Percentiles rank a stretch among this genome's conserved stretches.
phyloP scores from a whole-genome alignment of 2,329 filamentous ascomycete genomes.

The Arthrobotrys sinensis region DNA sequence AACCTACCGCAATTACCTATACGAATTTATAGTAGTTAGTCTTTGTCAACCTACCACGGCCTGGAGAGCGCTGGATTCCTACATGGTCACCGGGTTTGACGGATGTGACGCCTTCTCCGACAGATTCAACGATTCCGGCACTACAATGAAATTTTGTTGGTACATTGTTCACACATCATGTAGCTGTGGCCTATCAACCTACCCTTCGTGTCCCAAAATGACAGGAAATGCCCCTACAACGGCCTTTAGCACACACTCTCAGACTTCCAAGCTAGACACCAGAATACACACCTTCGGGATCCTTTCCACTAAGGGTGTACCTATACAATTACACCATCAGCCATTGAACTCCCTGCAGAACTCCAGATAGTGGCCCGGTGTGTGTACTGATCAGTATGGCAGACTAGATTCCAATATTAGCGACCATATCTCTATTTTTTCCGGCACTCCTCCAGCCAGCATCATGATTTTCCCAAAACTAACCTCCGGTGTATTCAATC shows the following conservation, averaged over 20 bases:
- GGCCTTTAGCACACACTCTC: background rate
- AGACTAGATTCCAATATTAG: slow-evolving; percentile 72
- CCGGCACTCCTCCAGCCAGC: background rate
- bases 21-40: background rate
- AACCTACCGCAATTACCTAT: slow-evolving; percentile 56
- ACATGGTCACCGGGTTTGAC: slow-evolving; percentile 93
- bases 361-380: background rate
- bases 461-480: too few species aligned
- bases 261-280: background rate
- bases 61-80: slow-evolving; percentile 67
- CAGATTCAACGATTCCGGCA: slow-evolving; percentile 90
- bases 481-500: slow-evolving; percentile 88
- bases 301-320: slow-evolving; percentile 95
- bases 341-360: background rate
- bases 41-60: background rate
- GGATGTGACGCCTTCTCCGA: slow-evolving; percentile 93
- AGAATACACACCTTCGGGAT: slow-evolving; percentile 80
- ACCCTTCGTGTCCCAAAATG: slow-evolving; percentile 85
- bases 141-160: slow-evolving; percentile 65
- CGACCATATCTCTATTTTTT: background rate
- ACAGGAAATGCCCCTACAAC: slow-evolving; percentile 75
- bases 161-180: background rate
- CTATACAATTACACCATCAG: slow-evolving; percentile 71
- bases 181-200: background rate
- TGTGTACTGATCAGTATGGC: slow-evolving; percentile 84